Base-by-base conservation (phyloP, 768 basidiomycete genomes). In the Agaricus sinodeliciosus region DNA sequence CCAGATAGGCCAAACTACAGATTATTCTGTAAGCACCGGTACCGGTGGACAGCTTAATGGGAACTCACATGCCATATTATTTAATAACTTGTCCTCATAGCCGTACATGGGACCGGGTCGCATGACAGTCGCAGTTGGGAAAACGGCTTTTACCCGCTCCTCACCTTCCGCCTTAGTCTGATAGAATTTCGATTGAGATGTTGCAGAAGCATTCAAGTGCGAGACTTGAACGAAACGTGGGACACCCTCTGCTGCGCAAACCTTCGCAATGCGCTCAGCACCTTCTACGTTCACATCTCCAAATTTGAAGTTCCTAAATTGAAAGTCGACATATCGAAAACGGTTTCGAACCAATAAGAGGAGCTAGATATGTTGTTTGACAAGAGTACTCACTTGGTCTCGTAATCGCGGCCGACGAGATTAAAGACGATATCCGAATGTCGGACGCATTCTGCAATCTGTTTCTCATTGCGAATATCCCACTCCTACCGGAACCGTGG, bases 391-490 rank as follows among this genome's bases (percentile, higher is more conserved):
- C 60, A 95, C 95, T 95, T 95, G 55, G 96, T 99, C 72, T 91
- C 89, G 65, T 86, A 95, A 67, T 98, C 90, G 47, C 94, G 76
- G 16, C 95, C 94, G 47, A 90, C 86, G 53, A 97, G 85, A 71
- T 97, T 98, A 75, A 94, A 96, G 18, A 99, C 96, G 4, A 87
- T 88, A 66, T 98, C 92, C 16, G 95, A 97, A 69, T 96, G 93
- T 59, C 90, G 78, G 55, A 98, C 66, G 67, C 94, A 96, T 66
- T 97, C 95, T 36, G 82, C 90, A 60, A 94, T 96, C 64, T 94
- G 92, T 47, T 83, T 78, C 62, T 92, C 88, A 64, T 90, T 86
- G 53, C 92, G 80, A 44, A 95, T 77, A 65, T 97, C 93, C 92
- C 93, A 97, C 80, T 97, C 95, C 94, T 97, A 57, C 27, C 42